Base-by-base conservation (phyloP, 768 basidiomycete genomes). In the Pisolithus orientalis region DNA sequence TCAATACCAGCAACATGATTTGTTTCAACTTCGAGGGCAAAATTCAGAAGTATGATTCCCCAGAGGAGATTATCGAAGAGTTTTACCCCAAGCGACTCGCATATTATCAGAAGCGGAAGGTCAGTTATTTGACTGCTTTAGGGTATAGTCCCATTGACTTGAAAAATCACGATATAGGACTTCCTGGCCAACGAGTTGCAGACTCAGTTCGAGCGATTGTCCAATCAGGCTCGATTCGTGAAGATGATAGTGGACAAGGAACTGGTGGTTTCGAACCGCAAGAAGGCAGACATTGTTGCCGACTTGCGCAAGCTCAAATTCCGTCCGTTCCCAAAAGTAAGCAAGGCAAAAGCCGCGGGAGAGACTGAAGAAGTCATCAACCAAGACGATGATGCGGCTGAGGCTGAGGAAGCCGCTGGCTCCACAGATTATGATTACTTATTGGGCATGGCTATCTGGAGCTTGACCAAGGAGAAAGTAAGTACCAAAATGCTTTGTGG, bases 51-150 rank as follows among this genome's bases (percentile, higher is more conserved):
- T 98, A 97, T 67, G 74, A 80, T 16, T 80, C 84, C 0, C 83
- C 96, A 0, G 96, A 98, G 64, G 87, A 94, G 58, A 90, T 99
- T 49, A 68, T 98, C 43, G 84, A 90, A 57, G 94, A 96, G 38
- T 99, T 96, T 65, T 99, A 90, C 65, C 88, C 90, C 27, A 72
- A 84, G 51, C 83, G 96, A 14, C 71, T 99, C 57, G 84, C 89
- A 27, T 93, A 81, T 70, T 99, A 99, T 66, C 93, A 94, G 72
- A 91, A 92, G 61, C 87, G 96, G 66, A 99, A 99, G 82, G 94
- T 87, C 48, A n/a, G 46, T 42, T 31, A 5, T 5, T 52, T 44
- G 21, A 6, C n/a, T 17, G 6, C 6, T 28, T n/a, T 13, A 34
- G 40, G 28, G 5, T 27, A 27, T 9, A 16, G 29, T 45, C 29